Evolutionary conservation across 2,329 filamentous ascomycete genomes (phyloP).

Genomic region (Alternaria arborescens): DNA sequence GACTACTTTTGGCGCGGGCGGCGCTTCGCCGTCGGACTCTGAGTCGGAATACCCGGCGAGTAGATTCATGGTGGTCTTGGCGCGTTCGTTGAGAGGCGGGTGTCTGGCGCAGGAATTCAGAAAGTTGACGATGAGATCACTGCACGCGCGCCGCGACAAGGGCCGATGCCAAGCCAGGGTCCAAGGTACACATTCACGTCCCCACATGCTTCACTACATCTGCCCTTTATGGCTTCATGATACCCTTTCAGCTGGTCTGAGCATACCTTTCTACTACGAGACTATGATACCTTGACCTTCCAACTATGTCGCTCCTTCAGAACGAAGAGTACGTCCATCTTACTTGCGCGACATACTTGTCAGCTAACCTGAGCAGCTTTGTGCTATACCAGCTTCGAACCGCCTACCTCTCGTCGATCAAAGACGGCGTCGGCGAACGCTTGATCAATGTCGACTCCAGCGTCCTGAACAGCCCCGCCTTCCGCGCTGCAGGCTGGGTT

Average conservation of each 20-base stretch:
- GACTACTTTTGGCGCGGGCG: slow-evolving; percentile 43
- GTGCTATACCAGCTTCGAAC: slow-evolving; percentile 84
- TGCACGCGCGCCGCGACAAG: slow-evolving; percentile 17
- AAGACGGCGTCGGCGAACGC: slow-evolving; percentile 84
- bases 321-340: slow-evolving; percentile 53
- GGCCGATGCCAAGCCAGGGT: slow-evolving; percentile 32
- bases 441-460: slow-evolving; percentile 82
- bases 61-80: slow-evolving; percentile 65
- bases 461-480: slow-evolving; percentile 80
- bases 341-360: slow-evolving; percentile 10
- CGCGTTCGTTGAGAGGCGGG: slow-evolving; percentile 1
- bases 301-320: slow-evolving; percentile 55
- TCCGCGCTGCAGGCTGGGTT: slow-evolving; percentile 84
- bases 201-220: slow-evolving; percentile 15
- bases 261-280: slow-evolving; percentile 16
- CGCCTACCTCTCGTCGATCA: slow-evolving; percentile 80
- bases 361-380: slow-evolving; percentile 63
- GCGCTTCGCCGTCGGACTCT: slow-evolving; percentile 69
- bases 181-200: slow-evolving; percentile 21
- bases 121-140: slow-evolving; percentile 27
- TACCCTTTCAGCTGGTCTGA: slow-evolving; percentile 48
- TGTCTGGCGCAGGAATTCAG: not conserved
- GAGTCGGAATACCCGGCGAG: slow-evolving; percentile 86
- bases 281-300: slow-evolving; percentile 26
- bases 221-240: slow-evolving; percentile 19